Base-by-base conservation (phyloP, 176 grass and related monocot species). In the Ensete glaucum region DNA sequence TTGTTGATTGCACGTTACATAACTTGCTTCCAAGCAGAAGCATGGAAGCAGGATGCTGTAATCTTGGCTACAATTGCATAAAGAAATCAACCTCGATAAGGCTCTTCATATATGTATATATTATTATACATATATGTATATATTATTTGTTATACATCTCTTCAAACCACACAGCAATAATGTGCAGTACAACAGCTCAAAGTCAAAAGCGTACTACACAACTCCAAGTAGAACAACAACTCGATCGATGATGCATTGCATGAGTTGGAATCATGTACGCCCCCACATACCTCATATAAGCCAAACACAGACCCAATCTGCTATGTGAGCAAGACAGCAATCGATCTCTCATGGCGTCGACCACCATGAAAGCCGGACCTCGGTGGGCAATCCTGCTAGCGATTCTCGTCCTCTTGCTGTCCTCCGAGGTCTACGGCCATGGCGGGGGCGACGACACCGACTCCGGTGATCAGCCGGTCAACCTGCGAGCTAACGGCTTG, bases 141-240 rank as follows among this genome's bases (percentile, higher is more conserved):
- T 43, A 43, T 0, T 43, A 43, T 43, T 43, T 25, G 1, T 25
- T 25, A 43, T 43, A 6, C 34, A 6, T 43, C 3, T 43, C 34
- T 43, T 43, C 34, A 43, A 43, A 43, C 34, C 34, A 6, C 34
- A 43, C 34, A 6, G 3, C 34, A 43, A 3, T 16, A 62, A 63
- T 49, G 56, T 84, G 84, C 62, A 86, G 87, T 90, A 86, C 84
- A 86, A 78, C 67, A 15, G 48, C 60, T 50, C 23, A 84, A 86
- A 79, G 88, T 84, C 88, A 84, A 74, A 76, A 70, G 50, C 81
- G 76, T 78, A 78, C 76, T 69, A 9, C 76, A 78, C 51, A 57
- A 2, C 26, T 62, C 17, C 14, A 54, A 53, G 12, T 9, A 11
- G 9, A 55, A 78, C 29, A 55, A 78, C 29, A 43, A 76, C 55